Base-by-base conservation (phyloP, 2,329 filamentous ascomycete genomes). In the Arthrobotrys iridis region DNA sequence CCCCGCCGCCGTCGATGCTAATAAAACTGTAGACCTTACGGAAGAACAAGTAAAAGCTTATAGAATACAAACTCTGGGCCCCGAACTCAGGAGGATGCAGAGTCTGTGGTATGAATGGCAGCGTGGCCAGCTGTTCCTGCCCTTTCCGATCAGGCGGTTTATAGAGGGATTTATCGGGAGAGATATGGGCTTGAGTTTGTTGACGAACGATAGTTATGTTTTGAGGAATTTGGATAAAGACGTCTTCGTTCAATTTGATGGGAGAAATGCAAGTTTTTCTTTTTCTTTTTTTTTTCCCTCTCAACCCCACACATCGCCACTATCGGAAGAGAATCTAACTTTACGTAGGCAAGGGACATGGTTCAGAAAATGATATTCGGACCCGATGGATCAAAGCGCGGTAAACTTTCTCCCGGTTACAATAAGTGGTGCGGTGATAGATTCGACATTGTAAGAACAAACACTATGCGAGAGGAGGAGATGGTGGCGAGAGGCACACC, bases 191-290 rank as follows among this genome's bases (percentile, higher is more conserved):
- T 30, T 71, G 35, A 71, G 66, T 52, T 7, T 63, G 11, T 35
- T 62, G n/a, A 35, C n/a, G 20, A 37, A 71, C 24, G 66, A 71
- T 4, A 45, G 28, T 26, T 71, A 71, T 57, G 66, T 71, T 26
- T 26, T 71, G 37, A 62, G 66, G 52, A 71, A 71, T 24, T 48
- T 71, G 15, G 66, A 71, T 30, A 71, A 71, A 57, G 46, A 46
- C 11, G n/a, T 71, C 4, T 71, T 62, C 11, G 58, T 71, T 0
- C 22, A 45, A 26, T 24, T 68, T 5, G 64, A 71, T 46, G 66
- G 58, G 2, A 57, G 35, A 22, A 18, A 71, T 40, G 66, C 55
- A 46, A 57, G 65, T 70, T 48, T 4, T 1, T 7, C 15, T 11
- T 40, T 18, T 20, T 22, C 1, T 8, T 40, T 3, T 13, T 8